Base-by-base conservation (phyloP, 2,329 filamentous ascomycete species). In the Myriosclerotinia curreyana region DNA sequence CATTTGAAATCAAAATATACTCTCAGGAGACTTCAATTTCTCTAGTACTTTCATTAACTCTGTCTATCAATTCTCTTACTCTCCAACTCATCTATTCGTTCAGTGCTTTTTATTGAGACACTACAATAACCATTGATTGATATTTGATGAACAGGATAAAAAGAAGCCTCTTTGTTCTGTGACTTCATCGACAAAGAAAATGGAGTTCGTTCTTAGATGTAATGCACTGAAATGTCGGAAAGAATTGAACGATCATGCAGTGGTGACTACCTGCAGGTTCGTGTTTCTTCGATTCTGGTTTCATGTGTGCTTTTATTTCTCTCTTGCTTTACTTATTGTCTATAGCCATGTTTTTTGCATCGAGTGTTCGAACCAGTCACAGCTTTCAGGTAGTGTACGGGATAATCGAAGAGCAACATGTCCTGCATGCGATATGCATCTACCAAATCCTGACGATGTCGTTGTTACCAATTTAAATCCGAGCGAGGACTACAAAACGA, bases 191-290 rank as follows among this genome's bases (percentile, higher is more conserved):
- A 22, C 25, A 48, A 28, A 53, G n/a, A 42, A 25, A 8, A 95
- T 96, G 90, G 91, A 96, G 65, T 84, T 88, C 65, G 78, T 81
- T 28, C 79, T 96, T 31, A 83, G 85, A 44, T 97, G 94, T 79
- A 97, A 97, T 74, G 83, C 86, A 36, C 80, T 93, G 44, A 89
- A 87, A 66, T 97, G 94, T 72, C 84, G 91, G 54, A 79, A 79
- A 49, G 83, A 87, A 68, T 81, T 96, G 42, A 81, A 79, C 42
- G 86, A 90, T 49, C 82, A 83, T 67, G 93, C 92, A 14, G 82
- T 96, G 1, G 91, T 96, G 42, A 96, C 93, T 5, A 95, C 90
- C 17, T 98, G 93, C 84, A 92, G 89, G 91, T 90, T 74, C 70
- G 79, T 75, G 7, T 25, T 36, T 5, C 22, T n/a, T 22, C 42